These are phyloP conservation scores for Tillandsia leiboldiana DNA, from an alignment of 176 grass and related monocot species.

Conservation along the genomic window DNA sequence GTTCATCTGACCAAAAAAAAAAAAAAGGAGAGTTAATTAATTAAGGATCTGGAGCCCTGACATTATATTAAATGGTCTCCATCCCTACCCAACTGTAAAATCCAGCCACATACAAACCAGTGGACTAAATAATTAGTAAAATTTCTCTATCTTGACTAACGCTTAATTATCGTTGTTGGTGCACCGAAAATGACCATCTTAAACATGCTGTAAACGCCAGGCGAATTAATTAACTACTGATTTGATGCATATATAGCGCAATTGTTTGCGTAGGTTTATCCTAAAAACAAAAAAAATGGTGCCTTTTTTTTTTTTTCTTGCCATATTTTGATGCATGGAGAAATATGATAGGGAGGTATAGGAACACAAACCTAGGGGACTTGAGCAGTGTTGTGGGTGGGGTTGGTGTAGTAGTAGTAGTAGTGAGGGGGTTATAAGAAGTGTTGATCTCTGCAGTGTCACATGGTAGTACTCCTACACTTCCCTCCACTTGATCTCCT, in stretches of 20 bases:
- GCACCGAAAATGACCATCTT: not conserved
- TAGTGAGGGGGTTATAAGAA: slow-evolving; percentile 16
- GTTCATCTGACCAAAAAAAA: not conserved
- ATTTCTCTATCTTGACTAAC: not conserved
- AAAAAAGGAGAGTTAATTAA: not conserved
- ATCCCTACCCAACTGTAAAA: not conserved
- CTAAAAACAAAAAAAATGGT: no score
- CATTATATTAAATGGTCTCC: not conserved
- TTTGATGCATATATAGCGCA: not conserved
- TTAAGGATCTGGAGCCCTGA: not conserved
- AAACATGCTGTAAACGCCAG: not conserved
- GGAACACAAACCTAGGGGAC: slow-evolving; percentile 26
- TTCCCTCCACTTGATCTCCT: slow-evolving; percentile 25
- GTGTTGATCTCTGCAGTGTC: slow-evolving; percentile 22
- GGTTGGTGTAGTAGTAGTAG: slow-evolving; percentile 20
- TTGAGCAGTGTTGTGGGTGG: slow-evolving; percentile 23
- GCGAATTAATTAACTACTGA: not conserved
- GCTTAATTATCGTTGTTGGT: no score
- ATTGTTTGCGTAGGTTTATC: no score
- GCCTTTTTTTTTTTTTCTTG: not conserved
- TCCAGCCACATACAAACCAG: not conserved
- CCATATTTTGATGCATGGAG: not conserved
- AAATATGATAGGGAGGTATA: not conserved
- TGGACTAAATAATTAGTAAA: not conserved
- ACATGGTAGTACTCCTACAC: slow-evolving; percentile 12